Percentiles rank a stretch among this genome's conserved stretches.
phyloP scores from a whole-genome alignment of 495 filamentous ascomycete genomes.

The Penicillium flavigenum region DNA sequence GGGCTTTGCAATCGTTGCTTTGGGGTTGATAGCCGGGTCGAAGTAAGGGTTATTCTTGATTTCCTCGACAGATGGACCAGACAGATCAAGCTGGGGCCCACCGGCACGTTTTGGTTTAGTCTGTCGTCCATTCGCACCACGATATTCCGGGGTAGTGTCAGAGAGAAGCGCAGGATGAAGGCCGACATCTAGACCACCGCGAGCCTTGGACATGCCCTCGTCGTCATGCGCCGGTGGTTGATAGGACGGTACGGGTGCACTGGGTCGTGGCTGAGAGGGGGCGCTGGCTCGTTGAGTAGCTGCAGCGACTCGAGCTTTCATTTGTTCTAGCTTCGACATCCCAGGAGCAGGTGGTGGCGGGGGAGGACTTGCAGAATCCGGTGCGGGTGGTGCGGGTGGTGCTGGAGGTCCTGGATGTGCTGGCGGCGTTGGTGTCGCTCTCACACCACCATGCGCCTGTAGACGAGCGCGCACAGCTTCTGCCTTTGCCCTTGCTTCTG shows the following conservation, averaged over 20 bases:
- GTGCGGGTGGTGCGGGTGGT: conserved; percentile 29
- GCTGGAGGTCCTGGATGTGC: conserved; percentile 7
- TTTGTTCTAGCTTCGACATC: conserved; percentile 57
- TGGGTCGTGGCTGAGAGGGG: conserved; percentile 39
- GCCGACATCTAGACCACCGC: conserved; percentile 83
- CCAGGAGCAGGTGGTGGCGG: conserved; percentile 46
- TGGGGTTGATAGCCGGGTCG: conserved; percentile 67
- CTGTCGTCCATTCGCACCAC: conserved; percentile 56
- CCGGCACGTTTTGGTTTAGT: conserved; percentile 60
- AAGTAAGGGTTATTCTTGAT: conserved; percentile 81
- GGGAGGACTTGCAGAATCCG: conserved; percentile 34
- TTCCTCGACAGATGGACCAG: conserved; percentile 66
- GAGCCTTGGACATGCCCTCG: conserved; percentile 48
- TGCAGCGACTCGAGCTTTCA: conserved; percentile 81
- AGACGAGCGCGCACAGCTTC: conserved; percentile 58
- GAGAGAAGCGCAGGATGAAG: conserved; percentile 84
- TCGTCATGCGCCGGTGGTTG: conserved; percentile 49
- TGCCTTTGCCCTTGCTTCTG: conserved; percentile 61
- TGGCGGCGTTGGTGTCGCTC: conserved; percentile 32
- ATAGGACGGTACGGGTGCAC: conserved; percentile 37
- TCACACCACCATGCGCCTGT: conserved; percentile 43
- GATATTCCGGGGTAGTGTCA: conserved; percentile 64
- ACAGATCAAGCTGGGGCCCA: conserved; percentile 66
- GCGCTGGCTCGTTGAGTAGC: conserved; percentile 62
- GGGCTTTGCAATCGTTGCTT: conserved; percentile 59